phyloP scores from a whole-genome alignment of 257 asterid genomes.

The Leonotis leonurus region DNA sequence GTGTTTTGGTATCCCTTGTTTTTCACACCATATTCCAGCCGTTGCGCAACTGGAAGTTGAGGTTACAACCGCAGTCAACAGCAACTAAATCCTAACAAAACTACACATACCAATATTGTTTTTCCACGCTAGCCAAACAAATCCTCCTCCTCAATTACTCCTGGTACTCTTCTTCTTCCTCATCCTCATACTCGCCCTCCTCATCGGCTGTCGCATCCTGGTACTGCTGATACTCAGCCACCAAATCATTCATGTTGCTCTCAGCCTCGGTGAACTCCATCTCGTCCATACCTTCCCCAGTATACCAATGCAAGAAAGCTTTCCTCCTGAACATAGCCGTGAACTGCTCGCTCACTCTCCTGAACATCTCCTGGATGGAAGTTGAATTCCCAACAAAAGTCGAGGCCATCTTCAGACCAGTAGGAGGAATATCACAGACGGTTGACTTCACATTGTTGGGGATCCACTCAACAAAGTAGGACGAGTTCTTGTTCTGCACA shows the following conservation, averaged over 20 bases:
- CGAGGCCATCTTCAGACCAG: slow-evolving; percentile 29
- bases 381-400: slow-evolving; percentile 28
- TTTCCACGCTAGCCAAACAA: background rate
- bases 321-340: slow-evolving; percentile 29
- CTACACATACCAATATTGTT: background rate
- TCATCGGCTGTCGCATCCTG: slow-evolving; percentile 30
- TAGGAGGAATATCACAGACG: slow-evolving; percentile 31
- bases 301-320: slow-evolving; percentile 30
- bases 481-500: slow-evolving; percentile 32
- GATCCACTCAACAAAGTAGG: slow-evolving; percentile 33
- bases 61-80: slow-evolving; percentile 26
- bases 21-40: background rate
- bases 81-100: slow-evolving; percentile 5
- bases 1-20: background rate
- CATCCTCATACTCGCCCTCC: slow-evolving; percentile 32
- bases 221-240: slow-evolving; percentile 28
- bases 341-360: slow-evolving; percentile 33
- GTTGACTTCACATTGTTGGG: slow-evolving; percentile 32
- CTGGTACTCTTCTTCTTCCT: slow-evolving; percentile 19
- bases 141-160: slow-evolving; percentile 1
- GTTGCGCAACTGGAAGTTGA: slow-evolving; percentile 28
- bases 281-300: slow-evolving; percentile 27
- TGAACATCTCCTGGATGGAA: slow-evolving; percentile 29
- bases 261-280: slow-evolving; percentile 27
- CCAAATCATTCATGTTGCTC: slow-evolving; percentile 32